A percentile compares a stretch with the other conserved stretches of the same genome.
Conservation (phyloP, 1,284 basidiomycete genomes). For the Chondrostereum purpureum region DNA sequence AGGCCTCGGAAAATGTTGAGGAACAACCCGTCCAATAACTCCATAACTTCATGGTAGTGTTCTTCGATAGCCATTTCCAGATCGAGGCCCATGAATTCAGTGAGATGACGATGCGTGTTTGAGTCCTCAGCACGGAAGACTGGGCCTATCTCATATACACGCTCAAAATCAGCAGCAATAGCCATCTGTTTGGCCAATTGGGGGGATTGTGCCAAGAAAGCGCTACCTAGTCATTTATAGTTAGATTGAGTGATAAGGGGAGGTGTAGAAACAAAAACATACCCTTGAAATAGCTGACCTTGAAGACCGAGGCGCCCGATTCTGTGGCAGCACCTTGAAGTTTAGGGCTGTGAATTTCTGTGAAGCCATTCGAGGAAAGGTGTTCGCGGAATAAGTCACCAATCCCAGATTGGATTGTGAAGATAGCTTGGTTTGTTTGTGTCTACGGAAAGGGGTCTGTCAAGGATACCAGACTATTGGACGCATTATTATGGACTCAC, state of each 20-base stretch:
- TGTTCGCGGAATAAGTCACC: slow-evolving; percentile 86
- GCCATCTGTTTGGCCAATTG: slow-evolving; percentile 99
- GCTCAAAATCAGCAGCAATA: slow-evolving; percentile 96
- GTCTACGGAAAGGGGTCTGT: slow-evolving; percentile 62
- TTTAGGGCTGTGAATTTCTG: slow-evolving; percentile 97
- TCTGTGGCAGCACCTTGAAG: slow-evolving; percentile 97
- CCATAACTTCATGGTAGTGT: slow-evolving; percentile 95
- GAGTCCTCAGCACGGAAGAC: slow-evolving; percentile 99
- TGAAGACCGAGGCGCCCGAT: slow-evolving; percentile 95
- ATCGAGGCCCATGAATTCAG: slow-evolving; percentile 98
- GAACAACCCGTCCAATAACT: slow-evolving; percentile 80
- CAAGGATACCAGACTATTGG: slow-evolving; percentile 14
- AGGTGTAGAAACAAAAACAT: slow-evolving; percentile 1
- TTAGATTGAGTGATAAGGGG: slow-evolving; percentile 4
- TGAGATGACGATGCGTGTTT: slow-evolving; percentile 97
- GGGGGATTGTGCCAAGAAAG: slow-evolving; percentile 94
- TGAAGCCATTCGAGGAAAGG: slow-evolving; percentile 73
- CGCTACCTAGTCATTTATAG: slow-evolving; percentile 49
- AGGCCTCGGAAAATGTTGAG: slow-evolving; percentile 80
- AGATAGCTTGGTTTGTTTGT: slow-evolving; percentile 94
- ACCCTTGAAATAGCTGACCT: slow-evolving; percentile 98
- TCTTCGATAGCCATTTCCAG: slow-evolving; percentile 98
- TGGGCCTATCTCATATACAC: slow-evolving; percentile 94
- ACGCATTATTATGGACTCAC: too few species aligned
- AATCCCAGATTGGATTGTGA: slow-evolving; percentile 86